Base-by-base conservation (phyloP, 345 rosid genomes). In the Chamaenerion angustifolium region DNA sequence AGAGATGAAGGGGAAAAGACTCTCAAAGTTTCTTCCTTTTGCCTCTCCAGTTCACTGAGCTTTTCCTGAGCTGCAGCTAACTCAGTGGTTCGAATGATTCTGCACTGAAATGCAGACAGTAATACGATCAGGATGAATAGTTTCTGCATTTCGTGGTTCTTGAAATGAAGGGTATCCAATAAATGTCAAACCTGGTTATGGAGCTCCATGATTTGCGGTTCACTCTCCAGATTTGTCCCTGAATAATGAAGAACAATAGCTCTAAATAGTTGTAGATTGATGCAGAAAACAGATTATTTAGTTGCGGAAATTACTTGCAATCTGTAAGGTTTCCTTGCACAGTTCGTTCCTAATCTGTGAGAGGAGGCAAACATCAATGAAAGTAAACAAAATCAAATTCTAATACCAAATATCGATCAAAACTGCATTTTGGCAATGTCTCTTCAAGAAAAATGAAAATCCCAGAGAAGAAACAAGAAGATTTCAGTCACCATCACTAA, bases 1-100 rank as follows among this genome's bases (percentile, higher is more conserved):
- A 84, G 76, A 43, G 94, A 82, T 44, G 64, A 66, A 2, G 96
- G 86, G 17, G 96, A 78, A 55, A 73, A 76, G 45, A 76, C 71
- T 67, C 71, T 84, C 64, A 84, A 58, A 40, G 68, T 71, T 59
- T 81, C 94, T 57, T 93, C 86, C 56, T 76, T 82, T 67, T 72
- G 82, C 59, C 63, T 77, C 61, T 85, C 88, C 3, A 87, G 90
- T 69, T 92, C 96, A 48, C 57, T 76, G 25, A 83, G 72, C 58
- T 77, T 86, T 70, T 90, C 95, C 58, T 74, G 84, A 10, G 94
- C 86, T 51, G 98, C 61, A 25, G 98, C 95, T 48, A 90, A 62
- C 72, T 86, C 95, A 16, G 88, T 79, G 52, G 95, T 90, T 51
- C 95, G 82, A 58, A 90, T 90, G 16, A 90, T 86, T 65, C 71